phyloP scores from a whole-genome alignment of 257 asterid species.

The Rhazya stricta region DNA sequence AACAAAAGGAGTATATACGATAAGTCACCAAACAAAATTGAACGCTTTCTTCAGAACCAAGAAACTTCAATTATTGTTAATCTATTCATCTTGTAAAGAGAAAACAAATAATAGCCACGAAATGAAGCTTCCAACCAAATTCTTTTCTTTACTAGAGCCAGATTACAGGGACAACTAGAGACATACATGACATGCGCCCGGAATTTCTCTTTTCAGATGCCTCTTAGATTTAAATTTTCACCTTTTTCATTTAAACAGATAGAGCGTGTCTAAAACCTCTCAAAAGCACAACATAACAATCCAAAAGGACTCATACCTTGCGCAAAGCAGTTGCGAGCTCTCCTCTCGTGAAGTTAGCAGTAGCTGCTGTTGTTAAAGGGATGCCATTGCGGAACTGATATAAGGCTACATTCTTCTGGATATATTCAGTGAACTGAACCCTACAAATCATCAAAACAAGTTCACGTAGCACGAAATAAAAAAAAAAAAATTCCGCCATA shows the following conservation, averaged over 20 bases:
- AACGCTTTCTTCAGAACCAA: not conserved
- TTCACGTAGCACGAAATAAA: not conserved
- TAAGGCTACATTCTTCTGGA: conserved; percentile 88
- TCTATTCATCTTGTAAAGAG: not conserved
- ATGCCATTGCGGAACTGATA: conserved; percentile 97
- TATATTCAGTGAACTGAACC: conserved; percentile 92
- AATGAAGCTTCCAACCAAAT: not conserved
- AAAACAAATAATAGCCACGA: not conserved
- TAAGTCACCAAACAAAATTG: not conserved
- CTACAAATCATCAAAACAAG: conserved; percentile 33
- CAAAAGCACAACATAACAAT: not conserved
- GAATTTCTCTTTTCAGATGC: not conserved
- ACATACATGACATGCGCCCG: not conserved
- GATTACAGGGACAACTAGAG: not conserved
- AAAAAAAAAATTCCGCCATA: not conserved
- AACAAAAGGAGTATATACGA: no score
- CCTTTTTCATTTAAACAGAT: not conserved
- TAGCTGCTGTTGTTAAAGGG: conserved; percentile 86
- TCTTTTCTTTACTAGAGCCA: no score
- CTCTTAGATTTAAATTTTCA: not conserved
- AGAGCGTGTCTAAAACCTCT: not conserved
- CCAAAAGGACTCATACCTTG: conserved; percentile 45
- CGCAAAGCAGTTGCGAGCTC: conserved; percentile 98
- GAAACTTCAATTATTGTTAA: not conserved
- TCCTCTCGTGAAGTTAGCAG: conserved; percentile 94